Evolutionary conservation across 2,329 filamentous ascomycete species (phyloP).

Genomic region (Simplicillium aogashimaense): DNA sequence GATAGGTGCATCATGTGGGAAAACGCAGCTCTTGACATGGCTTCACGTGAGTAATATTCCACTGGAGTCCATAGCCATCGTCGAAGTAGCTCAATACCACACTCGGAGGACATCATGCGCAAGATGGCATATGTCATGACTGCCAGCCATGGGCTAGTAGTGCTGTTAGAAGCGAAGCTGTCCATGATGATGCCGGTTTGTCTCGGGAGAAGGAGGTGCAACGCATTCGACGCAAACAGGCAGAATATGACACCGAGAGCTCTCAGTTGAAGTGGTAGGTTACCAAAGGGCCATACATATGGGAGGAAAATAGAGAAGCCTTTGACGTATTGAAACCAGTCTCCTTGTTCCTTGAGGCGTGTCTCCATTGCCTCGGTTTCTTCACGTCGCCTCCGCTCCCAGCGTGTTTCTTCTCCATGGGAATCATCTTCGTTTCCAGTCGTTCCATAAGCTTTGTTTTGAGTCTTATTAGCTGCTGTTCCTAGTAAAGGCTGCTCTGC

Average conservation of each 20-base stretch:
- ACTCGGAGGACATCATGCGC: slow-evolving; percentile 42
- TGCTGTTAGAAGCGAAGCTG: slow-evolving; percentile 42
- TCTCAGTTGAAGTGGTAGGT: slow-evolving; percentile 56
- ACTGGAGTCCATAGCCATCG: slow-evolving; percentile 49
- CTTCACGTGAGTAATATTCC: slow-evolving; percentile 45
- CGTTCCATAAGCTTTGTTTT: slow-evolving; percentile 27
- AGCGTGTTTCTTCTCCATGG: slow-evolving; percentile 38
- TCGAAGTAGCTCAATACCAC: slow-evolving; percentile 42
- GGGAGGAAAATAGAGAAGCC: slow-evolving; percentile 70
- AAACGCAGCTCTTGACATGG: slow-evolving; percentile 43
- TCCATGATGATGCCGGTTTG: slow-evolving; percentile 75
- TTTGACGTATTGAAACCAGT: slow-evolving; percentile 68
- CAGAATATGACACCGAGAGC: slow-evolving; percentile 57
- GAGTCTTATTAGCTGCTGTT: neutral
- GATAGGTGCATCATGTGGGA: slow-evolving; percentile 51
- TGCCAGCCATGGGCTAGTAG: slow-evolving; percentile 40
- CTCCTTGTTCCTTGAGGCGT: slow-evolving; percentile 62
- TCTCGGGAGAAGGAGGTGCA: slow-evolving; percentile 71
- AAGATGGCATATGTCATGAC: slow-evolving; percentile 41
- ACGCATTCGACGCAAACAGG: slow-evolving; percentile 57
- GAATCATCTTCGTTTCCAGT: slow-evolving; percentile 25
- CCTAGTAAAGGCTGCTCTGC: neutral
- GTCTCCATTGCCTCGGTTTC: slow-evolving; percentile 53
- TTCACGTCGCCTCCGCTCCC: slow-evolving; percentile 41
- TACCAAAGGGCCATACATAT: slow-evolving; percentile 66